These are phyloP conservation scores for Quercus tomentella DNA, from an alignment of 331 rosid species.

Conservation along the genomic window DNA sequence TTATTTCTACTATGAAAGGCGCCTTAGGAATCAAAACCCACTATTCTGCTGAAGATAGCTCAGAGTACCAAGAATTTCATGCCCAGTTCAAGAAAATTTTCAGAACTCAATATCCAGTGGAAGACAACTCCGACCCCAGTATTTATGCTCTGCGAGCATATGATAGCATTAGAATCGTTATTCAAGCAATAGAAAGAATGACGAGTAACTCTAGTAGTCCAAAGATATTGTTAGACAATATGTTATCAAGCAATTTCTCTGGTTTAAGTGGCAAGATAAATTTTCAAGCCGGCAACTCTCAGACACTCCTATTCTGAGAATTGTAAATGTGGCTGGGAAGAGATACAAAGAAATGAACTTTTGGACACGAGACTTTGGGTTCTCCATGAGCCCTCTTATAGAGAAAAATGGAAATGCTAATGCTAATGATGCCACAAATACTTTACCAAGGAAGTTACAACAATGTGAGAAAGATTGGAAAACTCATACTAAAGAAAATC, in stretches of 20 bases:
- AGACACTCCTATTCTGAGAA: conserved; percentile 27
- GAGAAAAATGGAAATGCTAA: background rate
- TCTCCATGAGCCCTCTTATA: conserved; percentile 6
- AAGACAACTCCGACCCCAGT: conserved; percentile 41
- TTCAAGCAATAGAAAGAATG: conserved; percentile 27
- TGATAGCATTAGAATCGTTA: conserved; percentile 40
- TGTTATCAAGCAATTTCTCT: conserved; percentile 19
- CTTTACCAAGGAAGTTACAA: conserved; percentile 47
- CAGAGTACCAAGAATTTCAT: conserved; percentile 26
- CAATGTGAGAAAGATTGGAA: conserved; percentile 48
- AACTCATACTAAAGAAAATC: conserved; percentile 9
- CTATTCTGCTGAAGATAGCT: conserved; percentile 13
- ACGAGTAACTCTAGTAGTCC: background rate
- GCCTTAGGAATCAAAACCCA: conserved; percentile 52
- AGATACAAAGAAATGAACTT: conserved; percentile 30
- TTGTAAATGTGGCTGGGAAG: conserved; percentile 44
- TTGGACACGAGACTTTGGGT: conserved; percentile 31
- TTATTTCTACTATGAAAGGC: conserved; percentile 46
- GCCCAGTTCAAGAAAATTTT: conserved; percentile 25
- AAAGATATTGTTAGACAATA: conserved; percentile 11
- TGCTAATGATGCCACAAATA: conserved; percentile 15
- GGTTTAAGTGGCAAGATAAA: conserved; percentile 38
- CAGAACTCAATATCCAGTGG: conserved; percentile 21
- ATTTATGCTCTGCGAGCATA: conserved; percentile 59
- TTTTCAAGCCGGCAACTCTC: conserved; percentile 20